phyloP scores from a whole-genome alignment of 2,329 filamentous ascomycete genomes.

The Tolypocladium ovalisporum region DNA sequence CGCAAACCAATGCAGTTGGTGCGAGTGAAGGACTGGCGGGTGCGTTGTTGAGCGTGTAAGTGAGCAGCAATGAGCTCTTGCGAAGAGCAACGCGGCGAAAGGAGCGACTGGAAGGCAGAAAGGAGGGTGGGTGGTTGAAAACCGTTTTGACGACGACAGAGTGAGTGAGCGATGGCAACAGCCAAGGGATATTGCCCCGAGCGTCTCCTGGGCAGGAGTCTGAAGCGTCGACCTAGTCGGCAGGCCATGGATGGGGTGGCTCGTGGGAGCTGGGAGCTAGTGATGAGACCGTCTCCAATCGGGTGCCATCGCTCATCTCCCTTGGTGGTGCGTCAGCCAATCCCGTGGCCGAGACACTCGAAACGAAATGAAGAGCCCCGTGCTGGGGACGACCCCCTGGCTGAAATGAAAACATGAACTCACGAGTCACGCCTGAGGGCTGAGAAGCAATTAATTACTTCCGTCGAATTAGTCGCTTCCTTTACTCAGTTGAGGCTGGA shows the following conservation, averaged over 20 bases:
- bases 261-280: background rate
- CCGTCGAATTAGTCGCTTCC: background rate
- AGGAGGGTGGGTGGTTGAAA: background rate
- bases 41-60: background rate
- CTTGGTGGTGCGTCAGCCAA: slow-evolving; percentile 2
- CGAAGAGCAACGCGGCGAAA: background rate
- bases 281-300: slow-evolving; percentile 15
- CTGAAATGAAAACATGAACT: background rate
- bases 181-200: background rate
- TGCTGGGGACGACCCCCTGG: background rate
- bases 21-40: background rate
- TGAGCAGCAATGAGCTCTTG: background rate
- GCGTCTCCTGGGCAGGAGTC: background rate
- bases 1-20: background rate
- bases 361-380: slow-evolving; percentile 1
- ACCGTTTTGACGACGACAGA: background rate
- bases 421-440: background rate
- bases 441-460: background rate
- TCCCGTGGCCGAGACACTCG: slow-evolving; percentile 1
- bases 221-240: background rate
- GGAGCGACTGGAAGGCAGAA: slow-evolving; percentile 1
- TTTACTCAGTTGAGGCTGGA: background rate
- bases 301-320: slow-evolving; percentile 10
- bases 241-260: slow-evolving; percentile 8
- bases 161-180: background rate